phyloP scores from a whole-genome alignment of 352 stramenopile genomes.

The Pythium diclinum region DNA sequence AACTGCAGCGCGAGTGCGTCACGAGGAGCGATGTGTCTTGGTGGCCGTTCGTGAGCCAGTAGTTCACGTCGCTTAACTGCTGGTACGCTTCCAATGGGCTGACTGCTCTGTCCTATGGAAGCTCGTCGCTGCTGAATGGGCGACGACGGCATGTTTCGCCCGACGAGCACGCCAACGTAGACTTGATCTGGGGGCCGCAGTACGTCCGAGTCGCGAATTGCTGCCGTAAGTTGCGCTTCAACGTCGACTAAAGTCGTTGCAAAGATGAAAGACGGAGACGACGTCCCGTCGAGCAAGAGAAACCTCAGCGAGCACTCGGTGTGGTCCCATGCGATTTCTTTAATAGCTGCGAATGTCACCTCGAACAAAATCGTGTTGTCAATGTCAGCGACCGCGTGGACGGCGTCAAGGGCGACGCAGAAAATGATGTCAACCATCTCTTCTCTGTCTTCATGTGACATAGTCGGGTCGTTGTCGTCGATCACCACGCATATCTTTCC shows the following conservation, averaged over 20 bases:
- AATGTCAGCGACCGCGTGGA: conserved; percentile 37
- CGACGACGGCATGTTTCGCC: conserved; percentile 53
- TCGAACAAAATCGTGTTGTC: conserved; percentile 45
- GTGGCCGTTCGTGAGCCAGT: conserved; percentile 49
- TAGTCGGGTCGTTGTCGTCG: neutral
- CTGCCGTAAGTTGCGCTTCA: conserved; percentile 39
- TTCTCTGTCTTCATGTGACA: neutral
- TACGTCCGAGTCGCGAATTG: conserved; percentile 30
- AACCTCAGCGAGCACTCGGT: conserved; percentile 58
- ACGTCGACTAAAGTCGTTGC: conserved; percentile 32
- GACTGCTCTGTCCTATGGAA: conserved; percentile 6
- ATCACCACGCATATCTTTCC: conserved; percentile 39
- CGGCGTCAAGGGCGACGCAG: conserved; percentile 33
- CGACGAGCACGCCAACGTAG: conserved; percentile 67
- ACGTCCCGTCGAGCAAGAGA: conserved; percentile 30
- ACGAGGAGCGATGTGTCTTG: conserved; percentile 36
- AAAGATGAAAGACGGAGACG: conserved; percentile 46
- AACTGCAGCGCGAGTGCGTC: conserved; percentile 55
- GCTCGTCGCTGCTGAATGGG: conserved; percentile 63
- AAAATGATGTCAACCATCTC: conserved; percentile 40
- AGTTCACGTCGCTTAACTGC: conserved; percentile 45
- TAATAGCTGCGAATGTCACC: conserved; percentile 35
- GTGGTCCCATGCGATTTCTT: conserved; percentile 69
- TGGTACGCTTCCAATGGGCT: conserved; percentile 29
- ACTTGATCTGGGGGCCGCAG: conserved; percentile 40